phyloP scores from a whole-genome alignment of 1,284 basidiomycete genomes.

The Moesziomyces globuligerus region DNA sequence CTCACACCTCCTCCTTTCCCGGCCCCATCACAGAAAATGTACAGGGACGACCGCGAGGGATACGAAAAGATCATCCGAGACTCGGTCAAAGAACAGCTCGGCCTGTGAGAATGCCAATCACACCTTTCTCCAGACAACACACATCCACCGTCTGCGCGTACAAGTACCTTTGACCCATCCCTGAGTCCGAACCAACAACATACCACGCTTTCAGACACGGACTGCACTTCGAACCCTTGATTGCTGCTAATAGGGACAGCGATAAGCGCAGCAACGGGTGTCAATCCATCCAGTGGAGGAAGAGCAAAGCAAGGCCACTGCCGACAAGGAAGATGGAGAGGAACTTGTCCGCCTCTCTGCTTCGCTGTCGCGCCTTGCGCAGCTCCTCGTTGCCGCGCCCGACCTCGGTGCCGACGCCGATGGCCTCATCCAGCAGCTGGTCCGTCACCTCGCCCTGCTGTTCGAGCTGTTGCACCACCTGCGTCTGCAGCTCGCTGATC shows the following conservation, averaged over 20 bases:
- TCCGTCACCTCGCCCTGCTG: slow-evolving; percentile 89
- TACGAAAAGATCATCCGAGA: slow-evolving; percentile 64
- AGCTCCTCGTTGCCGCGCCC: slow-evolving; percentile 87
- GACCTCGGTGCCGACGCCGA: slow-evolving; percentile 81
- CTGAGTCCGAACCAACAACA: no score
- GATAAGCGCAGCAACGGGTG: neutral
- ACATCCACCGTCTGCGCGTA: no score
- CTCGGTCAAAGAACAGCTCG: slow-evolving; percentile 62
- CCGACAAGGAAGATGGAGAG: slow-evolving; percentile 86
- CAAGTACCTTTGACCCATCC: no score
- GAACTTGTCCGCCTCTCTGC: slow-evolving; percentile 82
- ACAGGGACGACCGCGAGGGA: slow-evolving; percentile 60
- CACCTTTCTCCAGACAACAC: no score
- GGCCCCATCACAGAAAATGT: slow-evolving; percentile 57
- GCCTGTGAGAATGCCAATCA: slow-evolving; percentile 36
- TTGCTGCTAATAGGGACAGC: neutral
- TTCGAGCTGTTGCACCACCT: slow-evolving; percentile 84
- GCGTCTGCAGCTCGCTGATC: slow-evolving; percentile 87
- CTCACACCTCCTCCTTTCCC: neutral
- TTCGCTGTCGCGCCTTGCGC: slow-evolving; percentile 80
- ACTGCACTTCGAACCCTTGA: neutral
- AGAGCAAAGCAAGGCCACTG: slow-evolving; percentile 83
- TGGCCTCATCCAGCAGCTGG: slow-evolving; percentile 86
- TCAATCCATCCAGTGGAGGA: slow-evolving; percentile 75
- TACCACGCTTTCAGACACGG: no score